A percentile compares a stretch with the other conserved stretches of the same genome.
These are phyloP conservation scores for Medicago truncatula DNA, from an alignment of 306 rosid species.

Conservation along the genomic window DNA sequence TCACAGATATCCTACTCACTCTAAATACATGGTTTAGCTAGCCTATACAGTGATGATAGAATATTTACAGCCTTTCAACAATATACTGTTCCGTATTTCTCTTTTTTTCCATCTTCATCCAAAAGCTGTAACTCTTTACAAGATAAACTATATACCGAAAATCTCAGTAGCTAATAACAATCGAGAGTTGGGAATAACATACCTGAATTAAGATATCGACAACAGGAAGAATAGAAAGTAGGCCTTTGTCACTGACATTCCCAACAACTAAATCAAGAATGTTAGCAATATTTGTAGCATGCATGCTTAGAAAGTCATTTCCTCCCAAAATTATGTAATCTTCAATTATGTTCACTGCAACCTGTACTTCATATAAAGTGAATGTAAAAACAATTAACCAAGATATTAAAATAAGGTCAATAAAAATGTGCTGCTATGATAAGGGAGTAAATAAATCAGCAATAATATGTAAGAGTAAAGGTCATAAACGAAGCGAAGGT, in stretches of 20 bases:
- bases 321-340: constrained; percentile 91
- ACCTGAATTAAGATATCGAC: constrained; percentile 92
- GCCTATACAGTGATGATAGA: neutral
- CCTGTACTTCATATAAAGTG: constrained; percentile 59
- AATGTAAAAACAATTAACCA: constrained; percentile 26
- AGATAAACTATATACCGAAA: constrained; percentile 2
- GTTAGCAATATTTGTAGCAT: constrained; percentile 80
- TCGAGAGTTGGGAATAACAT: constrained; percentile 30
- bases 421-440: constrained; percentile 2
- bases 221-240: constrained; percentile 81
- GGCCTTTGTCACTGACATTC: constrained; percentile 87
- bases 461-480: constrained; percentile 18
- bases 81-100: neutral
- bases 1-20: neutral
- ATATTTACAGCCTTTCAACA: constrained; percentile 24
- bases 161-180: neutral
- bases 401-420: constrained; percentile 26
- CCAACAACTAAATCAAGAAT: constrained; percentile 87
- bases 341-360: constrained; percentile 81
- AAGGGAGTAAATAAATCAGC: constrained; percentile 30
- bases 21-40: constrained; percentile 1
- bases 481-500: constrained; percentile 14
- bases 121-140: neutral
- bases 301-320: constrained; percentile 78
- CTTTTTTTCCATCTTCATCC: constrained; percentile 1